Conservation (phyloP, 2,329 filamentous ascomycete genomes). For the Colletotrichum sp. region DNA sequence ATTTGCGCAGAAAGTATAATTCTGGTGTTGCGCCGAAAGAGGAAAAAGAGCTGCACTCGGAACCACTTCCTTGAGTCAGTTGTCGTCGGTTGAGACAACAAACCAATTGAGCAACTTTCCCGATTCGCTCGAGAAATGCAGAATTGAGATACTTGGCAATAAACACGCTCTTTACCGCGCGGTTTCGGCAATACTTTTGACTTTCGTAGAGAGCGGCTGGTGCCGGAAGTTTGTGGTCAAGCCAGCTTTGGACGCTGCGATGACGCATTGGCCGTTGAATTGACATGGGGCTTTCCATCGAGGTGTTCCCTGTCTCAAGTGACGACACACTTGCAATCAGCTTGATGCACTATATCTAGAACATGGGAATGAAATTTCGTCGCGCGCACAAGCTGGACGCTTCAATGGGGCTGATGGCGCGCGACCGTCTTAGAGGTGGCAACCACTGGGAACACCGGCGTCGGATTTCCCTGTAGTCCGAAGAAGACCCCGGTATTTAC, state of each 20-base stretch:
- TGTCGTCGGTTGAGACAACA: background rate
- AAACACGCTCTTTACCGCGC: background rate
- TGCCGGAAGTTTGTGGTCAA: background rate
- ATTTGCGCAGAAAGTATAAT: background rate
- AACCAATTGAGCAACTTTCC: background rate
- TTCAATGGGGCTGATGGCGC: background rate
- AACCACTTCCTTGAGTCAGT: background rate
- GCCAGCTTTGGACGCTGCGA: background rate
- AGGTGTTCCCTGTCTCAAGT: background rate
- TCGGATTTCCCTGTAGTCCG: background rate
- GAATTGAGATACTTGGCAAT: background rate
- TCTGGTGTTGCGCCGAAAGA: background rate
- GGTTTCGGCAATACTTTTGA: background rate
- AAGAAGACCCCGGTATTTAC: background rate
- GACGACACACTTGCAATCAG: background rate
- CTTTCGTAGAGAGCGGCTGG: background rate
- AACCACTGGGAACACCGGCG: background rate
- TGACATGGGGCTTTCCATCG: background rate
- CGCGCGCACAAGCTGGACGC: rapidly evolving
- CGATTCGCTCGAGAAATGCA: background rate
- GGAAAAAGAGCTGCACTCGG: background rate
- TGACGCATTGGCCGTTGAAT: background rate
- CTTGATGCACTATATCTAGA: background rate
- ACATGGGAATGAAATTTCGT: too few relatives aligned
- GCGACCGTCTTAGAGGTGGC: background rate